Base-by-base conservation (phyloP, 306 rosid species). In the Astragalus glycyphyllos region DNA sequence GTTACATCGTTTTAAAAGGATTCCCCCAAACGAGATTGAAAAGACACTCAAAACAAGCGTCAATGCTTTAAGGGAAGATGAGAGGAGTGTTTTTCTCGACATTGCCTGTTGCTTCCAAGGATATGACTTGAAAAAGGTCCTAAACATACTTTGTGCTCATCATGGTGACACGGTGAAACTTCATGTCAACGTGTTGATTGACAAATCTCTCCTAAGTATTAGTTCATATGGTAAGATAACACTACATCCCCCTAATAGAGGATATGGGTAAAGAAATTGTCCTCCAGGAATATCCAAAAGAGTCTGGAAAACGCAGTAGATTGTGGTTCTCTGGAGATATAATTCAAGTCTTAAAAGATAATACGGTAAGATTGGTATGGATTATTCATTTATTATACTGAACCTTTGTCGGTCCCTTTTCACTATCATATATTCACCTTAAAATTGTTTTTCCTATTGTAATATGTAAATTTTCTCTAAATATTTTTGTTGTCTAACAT, bases 261-360 rank as follows among this genome's bases (percentile, higher is more conserved):
- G 29, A 11, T 1, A 69, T 69, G 65, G 84, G 80, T 0, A 75
- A 34, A 49, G 58, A 69, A 75, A 75, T 75, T 40, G 70, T 69
- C 0, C 26, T 38, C 0, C 47, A 47, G 0, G 70, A 80, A 63
- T 69, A 74, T 5, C 41, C 46, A 3, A 0, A 14, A 2, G 64
- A 69, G 5, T 70, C 69, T 6, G 65, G 70, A 10, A 65, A 51
- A 1, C 70, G 58, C 5, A 74, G 70, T 20, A 65, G 80, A 23
- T 13, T 80, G n/a, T 80, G 80, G 84, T 58, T 38, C 38, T 7
- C 0, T 10, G 49, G 31, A 45, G 77, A 80, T 9, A 42, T 75
- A 29, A 3, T 63, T 26, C 40, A 64, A 37, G 71, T 80, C 23
- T 44, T 80, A 0, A 16, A 50, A 69, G 14, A 42, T 3, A 40